Conservation (phyloP, 108 stramenopile species). For the Cyclotella cryptica region DNA sequence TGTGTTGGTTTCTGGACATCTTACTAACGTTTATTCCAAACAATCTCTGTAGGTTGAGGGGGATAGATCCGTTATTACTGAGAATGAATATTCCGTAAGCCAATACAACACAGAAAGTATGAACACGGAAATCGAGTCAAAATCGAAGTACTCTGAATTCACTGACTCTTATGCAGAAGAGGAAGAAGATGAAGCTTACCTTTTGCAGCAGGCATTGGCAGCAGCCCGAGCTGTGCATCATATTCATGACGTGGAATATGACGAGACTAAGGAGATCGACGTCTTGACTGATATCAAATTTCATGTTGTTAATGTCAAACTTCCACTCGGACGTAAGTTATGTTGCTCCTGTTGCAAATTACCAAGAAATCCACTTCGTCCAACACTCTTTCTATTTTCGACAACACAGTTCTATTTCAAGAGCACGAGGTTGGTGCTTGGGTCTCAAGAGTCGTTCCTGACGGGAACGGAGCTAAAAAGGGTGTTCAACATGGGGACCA, state of each 20-base stretch:
- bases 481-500: slow-evolving; percentile 80
- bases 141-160: slow-evolving; percentile 6
- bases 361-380: not conserved
- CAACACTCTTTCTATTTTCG: slow-evolving; percentile 6
- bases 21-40: not conserved
- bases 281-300: slow-evolving; percentile 73
- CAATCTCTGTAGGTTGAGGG: not conserved
- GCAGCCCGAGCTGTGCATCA: slow-evolving; percentile 76
- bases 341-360: not conserved
- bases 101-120: slow-evolving; percentile 15
- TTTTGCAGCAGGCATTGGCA: slow-evolving; percentile 51
- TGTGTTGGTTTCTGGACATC: not conserved
- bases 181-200: slow-evolving; percentile 37
- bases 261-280: slow-evolving; percentile 64
- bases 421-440: slow-evolving; percentile 78
- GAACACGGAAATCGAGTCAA: slow-evolving; percentile 10
- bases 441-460: slow-evolving; percentile 72
- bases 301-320: slow-evolving; percentile 61
- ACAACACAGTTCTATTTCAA: slow-evolving; percentile 57
- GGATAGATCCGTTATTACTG: not conserved
- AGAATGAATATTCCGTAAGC: slow-evolving; percentile 9
- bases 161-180: slow-evolving; percentile 19
- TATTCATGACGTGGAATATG: slow-evolving; percentile 63
- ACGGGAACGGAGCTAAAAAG: slow-evolving; percentile 67
- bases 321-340: slow-evolving; percentile 81